Percentiles rank a stretch among this genome's conserved stretches.
Conservation (phyloP, 2,329 filamentous ascomycete genomes). For the Lizonia empirigonia region DNA sequence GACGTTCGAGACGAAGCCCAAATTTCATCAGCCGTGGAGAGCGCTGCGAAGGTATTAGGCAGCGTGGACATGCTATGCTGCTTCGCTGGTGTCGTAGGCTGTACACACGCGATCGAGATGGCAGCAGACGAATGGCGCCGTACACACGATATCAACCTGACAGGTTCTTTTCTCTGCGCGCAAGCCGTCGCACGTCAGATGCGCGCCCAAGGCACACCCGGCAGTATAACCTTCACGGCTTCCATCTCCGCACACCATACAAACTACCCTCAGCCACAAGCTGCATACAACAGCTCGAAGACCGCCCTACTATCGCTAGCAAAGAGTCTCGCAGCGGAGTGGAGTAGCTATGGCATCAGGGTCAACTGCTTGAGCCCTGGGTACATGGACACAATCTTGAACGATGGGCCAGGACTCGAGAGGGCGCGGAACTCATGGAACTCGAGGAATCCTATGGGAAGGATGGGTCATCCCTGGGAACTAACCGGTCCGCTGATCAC, state of each 20-base stretch:
- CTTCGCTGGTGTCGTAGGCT: conserved; percentile 72
- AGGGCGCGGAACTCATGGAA: conserved; percentile 63
- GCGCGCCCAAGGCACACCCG: conserved; percentile 53
- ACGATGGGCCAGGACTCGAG: conserved; percentile 66
- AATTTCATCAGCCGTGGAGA: conserved; percentile 49
- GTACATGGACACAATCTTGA: conserved; percentile 79
- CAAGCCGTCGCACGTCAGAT: conserved; percentile 63
- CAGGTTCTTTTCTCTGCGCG: conserved; percentile 71
- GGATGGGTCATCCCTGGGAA: conserved; percentile 69
- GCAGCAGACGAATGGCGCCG: conserved; percentile 63
- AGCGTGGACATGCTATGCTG: conserved; percentile 63
- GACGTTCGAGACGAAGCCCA: conserved; percentile 64
- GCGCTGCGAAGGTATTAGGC: conserved; percentile 54
- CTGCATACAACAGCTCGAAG: conserved; percentile 74
- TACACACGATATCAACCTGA: conserved; percentile 73
- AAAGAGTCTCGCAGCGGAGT: conserved; percentile 72
- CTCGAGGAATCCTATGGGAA: conserved; percentile 64
- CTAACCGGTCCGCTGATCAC: conserved; percentile 67
- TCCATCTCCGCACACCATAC: conserved; percentile 71
- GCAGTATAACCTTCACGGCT: conserved; percentile 69
- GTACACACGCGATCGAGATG: conserved; percentile 66
- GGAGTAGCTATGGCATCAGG: conserved; percentile 71
- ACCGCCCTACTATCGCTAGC: conserved; percentile 68
- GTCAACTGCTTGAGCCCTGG: conserved; percentile 74
- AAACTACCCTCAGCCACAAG: conserved; percentile 75